Conservation (phyloP, 441 rosid species). For the Pelargonium australe region DNA sequence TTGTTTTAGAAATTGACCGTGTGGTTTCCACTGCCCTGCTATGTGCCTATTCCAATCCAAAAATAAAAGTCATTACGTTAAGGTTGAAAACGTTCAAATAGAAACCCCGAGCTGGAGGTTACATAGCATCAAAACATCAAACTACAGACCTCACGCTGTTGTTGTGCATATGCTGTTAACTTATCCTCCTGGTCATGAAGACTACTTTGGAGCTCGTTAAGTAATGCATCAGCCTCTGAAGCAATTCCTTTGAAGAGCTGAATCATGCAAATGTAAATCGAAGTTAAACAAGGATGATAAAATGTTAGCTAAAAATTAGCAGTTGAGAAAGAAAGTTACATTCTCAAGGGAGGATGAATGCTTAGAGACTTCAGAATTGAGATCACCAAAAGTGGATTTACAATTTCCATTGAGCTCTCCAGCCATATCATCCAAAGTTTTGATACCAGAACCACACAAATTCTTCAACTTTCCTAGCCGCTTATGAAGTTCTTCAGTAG, state of each 20-base stretch:
- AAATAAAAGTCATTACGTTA: not conserved
- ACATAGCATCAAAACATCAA: slow-evolving; percentile 6
- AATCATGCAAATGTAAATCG: slow-evolving; percentile 23
- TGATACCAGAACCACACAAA: slow-evolving; percentile 64
- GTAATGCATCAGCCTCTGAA: slow-evolving; percentile 77
- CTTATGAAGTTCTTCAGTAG: slow-evolving; percentile 68
- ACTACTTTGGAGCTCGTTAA: slow-evolving; percentile 74
- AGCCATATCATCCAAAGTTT: slow-evolving; percentile 65
- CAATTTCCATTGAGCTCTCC: slow-evolving; percentile 62
- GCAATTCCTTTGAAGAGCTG: slow-evolving; percentile 89
- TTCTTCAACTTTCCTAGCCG: slow-evolving; percentile 61
- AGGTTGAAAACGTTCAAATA: slow-evolving; percentile 20
- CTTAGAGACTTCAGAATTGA: slow-evolving; percentile 75
- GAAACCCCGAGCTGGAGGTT: not conserved
- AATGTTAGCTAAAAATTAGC: not conserved
- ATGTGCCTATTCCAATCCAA: slow-evolving; percentile 5
- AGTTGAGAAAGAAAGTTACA: slow-evolving; percentile 42
- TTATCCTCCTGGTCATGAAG: slow-evolving; percentile 78
- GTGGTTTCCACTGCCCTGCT: slow-evolving; percentile 8
- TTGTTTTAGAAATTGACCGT: slow-evolving; percentile 4
- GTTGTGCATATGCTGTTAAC: slow-evolving; percentile 65
- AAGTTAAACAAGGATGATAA: slow-evolving; percentile 15
- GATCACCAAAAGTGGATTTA: slow-evolving; percentile 54
- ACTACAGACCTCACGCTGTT: slow-evolving; percentile 65
- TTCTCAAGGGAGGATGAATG: slow-evolving; percentile 75